phyloP scores from a whole-genome alignment of 1,284 basidiomycete genomes.

The Vanrija pseudolonga region DNA sequence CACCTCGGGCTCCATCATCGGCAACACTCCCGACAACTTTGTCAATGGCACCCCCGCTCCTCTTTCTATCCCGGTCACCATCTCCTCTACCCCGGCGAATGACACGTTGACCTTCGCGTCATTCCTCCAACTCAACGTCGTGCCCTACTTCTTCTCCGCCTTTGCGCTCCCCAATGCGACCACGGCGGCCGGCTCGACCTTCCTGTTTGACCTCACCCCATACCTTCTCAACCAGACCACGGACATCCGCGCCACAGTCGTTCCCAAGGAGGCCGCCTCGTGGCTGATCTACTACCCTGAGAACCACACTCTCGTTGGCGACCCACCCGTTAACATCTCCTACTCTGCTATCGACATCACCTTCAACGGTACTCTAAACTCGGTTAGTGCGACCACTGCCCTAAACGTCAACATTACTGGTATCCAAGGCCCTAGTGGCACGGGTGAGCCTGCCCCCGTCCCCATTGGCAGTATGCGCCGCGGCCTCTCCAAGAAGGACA shows the following conservation, averaged over 20 bases:
- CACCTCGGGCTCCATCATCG: constrained; percentile 29
- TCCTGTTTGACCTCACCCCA: constrained; percentile 32
- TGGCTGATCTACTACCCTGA: constrained; percentile 49
- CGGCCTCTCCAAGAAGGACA: constrained; percentile 42
- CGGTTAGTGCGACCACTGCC: constrained; percentile 25
- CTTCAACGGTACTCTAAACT: constrained; percentile 27
- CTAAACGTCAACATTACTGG: constrained; percentile 33
- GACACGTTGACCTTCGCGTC: constrained; percentile 32
- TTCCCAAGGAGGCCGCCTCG: constrained; percentile 35
- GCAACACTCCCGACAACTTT: constrained; percentile 49
- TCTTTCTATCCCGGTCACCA: constrained; percentile 40
- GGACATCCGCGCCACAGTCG: constrained; percentile 34
- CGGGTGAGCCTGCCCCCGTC: constrained; percentile 19
- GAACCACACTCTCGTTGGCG: constrained; percentile 44
- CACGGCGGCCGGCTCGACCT: constrained; percentile 33
- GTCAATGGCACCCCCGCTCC: constrained; percentile 47
- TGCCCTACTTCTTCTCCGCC: constrained; percentile 50
- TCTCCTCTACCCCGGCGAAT: constrained; percentile 36
- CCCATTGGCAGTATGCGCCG: constrained; percentile 14
- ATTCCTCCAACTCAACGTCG: constrained; percentile 46
- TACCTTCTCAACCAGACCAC: constrained; percentile 36
- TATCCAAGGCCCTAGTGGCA: constrained; percentile 13
- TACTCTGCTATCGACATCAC: constrained; percentile 38
- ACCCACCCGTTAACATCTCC: constrained; percentile 24
- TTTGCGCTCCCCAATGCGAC: constrained; percentile 45